Evolutionary conservation across 805 yeast species (phyloP).

Genomic region (Barnettozyma botsteinii): DNA sequence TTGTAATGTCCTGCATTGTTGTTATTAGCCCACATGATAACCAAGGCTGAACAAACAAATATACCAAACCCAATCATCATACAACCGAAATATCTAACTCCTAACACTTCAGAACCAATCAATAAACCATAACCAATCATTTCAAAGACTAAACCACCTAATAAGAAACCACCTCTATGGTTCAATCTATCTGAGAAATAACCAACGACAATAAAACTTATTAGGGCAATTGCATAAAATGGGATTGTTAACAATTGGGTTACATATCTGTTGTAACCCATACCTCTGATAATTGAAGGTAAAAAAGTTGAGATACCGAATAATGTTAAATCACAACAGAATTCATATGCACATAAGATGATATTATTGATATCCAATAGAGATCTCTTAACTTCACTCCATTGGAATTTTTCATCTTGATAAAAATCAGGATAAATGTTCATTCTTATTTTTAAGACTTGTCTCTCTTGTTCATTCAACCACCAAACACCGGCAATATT

Average conservation of each 20-base stretch:
- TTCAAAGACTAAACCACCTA: conserved; percentile 29
- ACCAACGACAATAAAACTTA: conserved; percentile 28
- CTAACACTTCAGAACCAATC: conserved; percentile 27
- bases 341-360: conserved; percentile 34
- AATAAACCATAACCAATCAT: conserved; percentile 31
- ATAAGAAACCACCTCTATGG: conserved; percentile 32
- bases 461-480: conserved; percentile 35
- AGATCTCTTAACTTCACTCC: conserved; percentile 33
- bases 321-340: conserved; percentile 37
- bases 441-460: conserved; percentile 31
- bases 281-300: conserved; percentile 38
- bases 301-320: conserved; percentile 42
- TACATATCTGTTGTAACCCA: conserved; percentile 37
- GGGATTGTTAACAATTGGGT: conserved; percentile 43
- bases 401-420: conserved; percentile 32
- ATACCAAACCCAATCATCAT: conserved; percentile 35
- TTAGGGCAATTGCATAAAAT: conserved; percentile 32
- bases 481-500: conserved; percentile 32
- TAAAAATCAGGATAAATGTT: conserved; percentile 30
- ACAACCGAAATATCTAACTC: conserved; percentile 34
- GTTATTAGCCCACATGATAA: conserved; percentile 37
- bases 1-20: conserved; percentile 35
- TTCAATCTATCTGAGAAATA: conserved; percentile 27
- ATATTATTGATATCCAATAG: conserved; percentile 33
- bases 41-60: conserved; percentile 34